phyloP scores from a whole-genome alignment of 179 eudicot species.

The Spergularia azorica region DNA sequence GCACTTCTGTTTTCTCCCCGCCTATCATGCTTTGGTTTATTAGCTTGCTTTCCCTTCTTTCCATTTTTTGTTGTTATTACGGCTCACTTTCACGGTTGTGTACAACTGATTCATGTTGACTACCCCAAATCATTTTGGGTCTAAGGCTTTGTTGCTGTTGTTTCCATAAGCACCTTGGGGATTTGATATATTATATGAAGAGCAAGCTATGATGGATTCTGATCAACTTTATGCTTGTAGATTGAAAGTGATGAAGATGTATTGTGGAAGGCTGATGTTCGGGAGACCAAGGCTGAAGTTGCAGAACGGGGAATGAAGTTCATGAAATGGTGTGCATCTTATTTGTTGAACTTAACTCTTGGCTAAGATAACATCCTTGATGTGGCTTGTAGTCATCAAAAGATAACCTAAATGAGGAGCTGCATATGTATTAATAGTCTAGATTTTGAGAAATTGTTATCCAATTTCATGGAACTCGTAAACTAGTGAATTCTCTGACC shows the following conservation, averaged over 20 bases:
- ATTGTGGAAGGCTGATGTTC: slow-evolving; percentile 72
- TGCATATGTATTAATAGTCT: background rate
- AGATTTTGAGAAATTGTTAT: too few species aligned
- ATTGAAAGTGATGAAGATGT: slow-evolving; percentile 87
- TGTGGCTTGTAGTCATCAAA: slow-evolving; percentile 4
- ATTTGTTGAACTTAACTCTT: background rate
- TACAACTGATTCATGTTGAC: too few species aligned
- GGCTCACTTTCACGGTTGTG: too few species aligned
- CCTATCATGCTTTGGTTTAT: too few species aligned
- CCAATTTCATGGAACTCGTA: too few species aligned
- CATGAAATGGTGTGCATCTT: slow-evolving; percentile 62
- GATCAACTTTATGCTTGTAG: slow-evolving; percentile 33
- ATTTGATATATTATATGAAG: background rate
- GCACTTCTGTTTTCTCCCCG: too few species aligned
- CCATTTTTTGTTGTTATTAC: too few species aligned
- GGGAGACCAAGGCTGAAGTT: slow-evolving; percentile 90
- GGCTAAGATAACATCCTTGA: background rate
- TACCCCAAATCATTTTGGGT: too few species aligned
- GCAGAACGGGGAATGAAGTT: slow-evolving; percentile 80
- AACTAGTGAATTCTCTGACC: too few species aligned
- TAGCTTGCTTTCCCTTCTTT: too few species aligned
- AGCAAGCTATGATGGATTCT: background rate
- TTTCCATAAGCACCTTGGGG: background rate
- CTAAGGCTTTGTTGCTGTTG: too few species aligned
- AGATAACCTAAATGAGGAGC: background rate